Conservation (phyloP, 192 early-diverging fungal genomes). For the Lobulomyces angularis region DNA sequence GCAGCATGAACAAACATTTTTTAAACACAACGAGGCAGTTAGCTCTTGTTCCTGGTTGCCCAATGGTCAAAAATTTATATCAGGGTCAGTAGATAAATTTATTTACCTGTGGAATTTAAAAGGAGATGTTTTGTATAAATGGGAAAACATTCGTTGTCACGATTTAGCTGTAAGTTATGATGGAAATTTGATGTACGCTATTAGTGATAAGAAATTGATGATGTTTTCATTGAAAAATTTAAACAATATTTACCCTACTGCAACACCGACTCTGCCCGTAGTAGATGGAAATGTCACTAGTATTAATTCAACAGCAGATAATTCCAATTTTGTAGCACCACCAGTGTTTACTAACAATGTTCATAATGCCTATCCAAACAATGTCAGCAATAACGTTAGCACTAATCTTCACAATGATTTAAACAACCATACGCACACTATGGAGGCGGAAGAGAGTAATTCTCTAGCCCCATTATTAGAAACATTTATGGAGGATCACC, state of each 20-base stretch:
- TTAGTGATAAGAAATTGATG: constrained; percentile 52
- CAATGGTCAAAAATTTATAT: constrained; percentile 70
- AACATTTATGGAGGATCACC: constrained; percentile 36
- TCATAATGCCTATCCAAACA: too few relatives aligned
- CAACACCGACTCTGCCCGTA: too few relatives aligned
- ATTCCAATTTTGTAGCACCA: too few relatives aligned
- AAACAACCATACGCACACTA: constrained; percentile 23
- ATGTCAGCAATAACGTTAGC: too few relatives aligned
- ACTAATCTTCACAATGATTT: constrained; percentile 20
- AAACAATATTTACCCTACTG: too few relatives aligned
- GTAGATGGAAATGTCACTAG: too few relatives aligned
- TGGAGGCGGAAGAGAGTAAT: constrained; percentile 26
- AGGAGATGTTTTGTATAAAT: constrained; percentile 47
- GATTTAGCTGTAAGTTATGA: constrained; percentile 52
- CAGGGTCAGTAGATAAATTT: constrained; percentile 68
- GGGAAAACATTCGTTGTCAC: constrained; percentile 43
- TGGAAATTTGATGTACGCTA: constrained; percentile 47
- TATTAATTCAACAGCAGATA: too few relatives aligned
- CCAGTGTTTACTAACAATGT: too few relatives aligned
- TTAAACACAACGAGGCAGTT: constrained; percentile 61
- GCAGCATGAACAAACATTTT: constrained; percentile 38
- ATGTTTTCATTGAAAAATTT: constrained; percentile 51
- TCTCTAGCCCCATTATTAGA: too few relatives aligned
- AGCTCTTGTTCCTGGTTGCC: constrained; percentile 82
- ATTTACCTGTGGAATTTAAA: constrained; percentile 55